These are phyloP conservation scores for Gossypium aridum DNA, from an alignment of 441 rosid genomes.

Conservation along the genomic window DNA sequence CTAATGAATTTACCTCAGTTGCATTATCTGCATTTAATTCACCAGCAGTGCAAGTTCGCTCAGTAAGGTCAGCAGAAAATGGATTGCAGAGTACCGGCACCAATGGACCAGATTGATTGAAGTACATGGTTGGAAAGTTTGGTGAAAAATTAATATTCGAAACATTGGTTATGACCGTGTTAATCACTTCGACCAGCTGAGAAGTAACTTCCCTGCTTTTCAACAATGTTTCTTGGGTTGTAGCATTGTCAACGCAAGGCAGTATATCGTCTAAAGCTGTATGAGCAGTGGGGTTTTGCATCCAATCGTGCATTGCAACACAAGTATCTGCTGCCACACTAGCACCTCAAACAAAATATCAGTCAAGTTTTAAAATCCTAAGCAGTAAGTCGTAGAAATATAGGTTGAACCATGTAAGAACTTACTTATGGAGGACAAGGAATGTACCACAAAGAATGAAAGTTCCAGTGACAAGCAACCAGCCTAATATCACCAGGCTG, in stretches of 20 bases:
- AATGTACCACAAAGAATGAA: conserved; percentile 81
- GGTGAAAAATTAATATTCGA: conserved; percentile 90
- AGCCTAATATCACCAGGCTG: conserved; percentile 79
- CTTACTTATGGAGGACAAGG: conserved; percentile 88
- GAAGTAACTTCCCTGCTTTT: conserved; percentile 68
- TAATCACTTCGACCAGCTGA: conserved; percentile 66
- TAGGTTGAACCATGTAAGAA: background rate
- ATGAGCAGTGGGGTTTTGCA: conserved; percentile 68
- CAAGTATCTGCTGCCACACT: conserved; percentile 89
- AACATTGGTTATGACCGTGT: conserved; percentile 77
- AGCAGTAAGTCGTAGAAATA: background rate
- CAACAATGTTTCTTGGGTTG: conserved; percentile 58
- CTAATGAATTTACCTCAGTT: conserved; percentile 43
- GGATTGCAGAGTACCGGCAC: conserved; percentile 88
- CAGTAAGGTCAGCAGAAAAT: conserved; percentile 45
- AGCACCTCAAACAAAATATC: conserved; percentile 7
- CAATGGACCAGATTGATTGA: conserved; percentile 89
- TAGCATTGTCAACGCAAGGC: conserved; percentile 84
- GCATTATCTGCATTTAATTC: conserved; percentile 79
- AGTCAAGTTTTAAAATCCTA: background rate
- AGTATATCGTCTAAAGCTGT: conserved; percentile 82
- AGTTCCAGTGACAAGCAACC: conserved; percentile 84
- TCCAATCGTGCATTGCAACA: conserved; percentile 81
- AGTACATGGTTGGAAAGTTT: conserved; percentile 59
- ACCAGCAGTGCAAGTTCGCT: conserved; percentile 58